Evolutionary conservation across 2,329 filamentous ascomycete species (phyloP), one percentile per base, ranked within the genome.

Genomic region (Clonostachys byssicola): DNA sequence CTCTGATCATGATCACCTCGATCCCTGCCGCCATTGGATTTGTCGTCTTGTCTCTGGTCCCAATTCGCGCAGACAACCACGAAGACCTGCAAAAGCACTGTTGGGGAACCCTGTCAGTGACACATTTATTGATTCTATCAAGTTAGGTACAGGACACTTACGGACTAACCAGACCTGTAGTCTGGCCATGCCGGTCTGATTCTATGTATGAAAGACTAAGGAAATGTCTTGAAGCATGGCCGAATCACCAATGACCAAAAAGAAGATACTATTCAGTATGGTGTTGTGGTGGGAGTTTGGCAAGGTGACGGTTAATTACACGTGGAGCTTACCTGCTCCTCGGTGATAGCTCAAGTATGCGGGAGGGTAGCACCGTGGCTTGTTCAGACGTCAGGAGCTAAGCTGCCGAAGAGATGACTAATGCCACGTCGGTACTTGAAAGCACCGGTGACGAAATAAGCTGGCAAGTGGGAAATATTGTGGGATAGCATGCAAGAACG

Each of bases 51-150:
- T 34, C 17, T n/a, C 42, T 20, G 17, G 17, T 38, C 43, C 47
- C 47, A 49, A 48, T 71, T 65, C 35, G 67, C 67, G 52, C 58
- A 57, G 47, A 67, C 52, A 49, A 68, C 63, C 45, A 60, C 57
- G 45, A 61, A 58, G 42, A 60, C 64, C 71, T 76, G 73, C 70
- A 69, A 65, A 46, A 76, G 72, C 68, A 75, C 73, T 76, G 54
- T 45, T 20, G 51, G 46, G 42, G 54, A 64, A 47, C 62, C 59
- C 50, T 54, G 50, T 30, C 23, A 30, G 23, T 30, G 23, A 30
- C 23, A 30, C 23, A 30, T 30, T 30, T 30, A 30, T 30, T 30
- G 23, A 30, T 30, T 30, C 23, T 30, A 30, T 30, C 23, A 30
- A 30, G 23, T 30, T 30, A 30, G 23, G 23, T 40, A 35, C 10